These are phyloP conservation scores for Leccinum rimulosum DNA, from an alignment of 768 basidiomycete genomes.

Conservation along the genomic window DNA sequence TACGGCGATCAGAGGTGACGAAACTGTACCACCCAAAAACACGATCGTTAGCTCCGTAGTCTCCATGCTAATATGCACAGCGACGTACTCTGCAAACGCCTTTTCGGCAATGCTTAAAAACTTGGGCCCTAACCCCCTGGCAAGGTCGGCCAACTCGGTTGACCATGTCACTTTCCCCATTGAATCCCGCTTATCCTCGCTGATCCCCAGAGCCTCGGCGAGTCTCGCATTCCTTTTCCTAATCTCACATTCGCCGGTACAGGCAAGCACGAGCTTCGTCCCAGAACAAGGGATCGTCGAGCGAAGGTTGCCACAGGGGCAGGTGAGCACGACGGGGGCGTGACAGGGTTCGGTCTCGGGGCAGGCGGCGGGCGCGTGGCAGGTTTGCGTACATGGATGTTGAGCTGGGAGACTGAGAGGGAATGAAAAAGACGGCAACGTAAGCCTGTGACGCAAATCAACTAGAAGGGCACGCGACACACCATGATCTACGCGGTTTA, in stretches of 20 bases:
- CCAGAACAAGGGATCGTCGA: constrained; percentile 70
- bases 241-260: constrained; percentile 78
- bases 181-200: constrained; percentile 41
- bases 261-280: constrained; percentile 52
- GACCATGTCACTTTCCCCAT: constrained; percentile 49
- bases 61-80: too few species aligned
- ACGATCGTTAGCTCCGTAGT: not conserved
- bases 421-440: not conserved
- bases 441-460: not conserved
- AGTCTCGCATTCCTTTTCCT: constrained; percentile 85
- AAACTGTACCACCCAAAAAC: constrained; percentile 45
- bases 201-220: constrained; percentile 91
- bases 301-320: constrained; percentile 80
- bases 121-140: constrained; percentile 44
- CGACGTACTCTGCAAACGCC: constrained; percentile 70
- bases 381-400: constrained; percentile 75
- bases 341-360: constrained; percentile 78
- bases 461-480: constrained; percentile 18
- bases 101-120: constrained; percentile 77
- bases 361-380: constrained; percentile 89
- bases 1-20: constrained; percentile 59
- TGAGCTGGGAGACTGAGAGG: constrained; percentile 54
- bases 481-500: constrained; percentile 86
- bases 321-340: constrained; percentile 61
- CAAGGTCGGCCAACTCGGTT: constrained; percentile 63